Base-by-base conservation (phyloP, 2,329 filamentous ascomycete genomes). In the Sporothrix inflata region DNA sequence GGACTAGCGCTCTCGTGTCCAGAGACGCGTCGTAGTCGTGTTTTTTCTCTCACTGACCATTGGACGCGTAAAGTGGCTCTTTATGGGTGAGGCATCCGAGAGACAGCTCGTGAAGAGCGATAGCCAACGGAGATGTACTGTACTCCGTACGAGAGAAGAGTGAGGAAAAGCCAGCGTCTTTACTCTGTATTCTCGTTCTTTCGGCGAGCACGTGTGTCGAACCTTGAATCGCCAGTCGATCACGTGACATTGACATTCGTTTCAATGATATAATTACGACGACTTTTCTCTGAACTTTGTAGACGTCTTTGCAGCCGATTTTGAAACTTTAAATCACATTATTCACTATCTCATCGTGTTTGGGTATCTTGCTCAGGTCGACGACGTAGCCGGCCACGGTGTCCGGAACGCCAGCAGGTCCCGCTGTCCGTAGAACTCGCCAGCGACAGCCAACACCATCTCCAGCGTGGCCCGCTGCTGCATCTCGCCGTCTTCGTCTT, bases 371-470 rank as follows among this genome's bases (percentile, higher is more conserved):
- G 42, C 21, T 45, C 49, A 42, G 12, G 11, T 30, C 19, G 51
- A 5, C 67, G 27, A 63, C 7, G 27, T 19, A 4, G 45, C 65
- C 16, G 74, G 74, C 74, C 74, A 90, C 4, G 87, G 87, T 74
- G 91, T 88, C 72, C 94, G 88, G 74, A 91, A 92, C 77, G 92
- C 89, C 66, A 98, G 86, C 74, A 98, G 82, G 80, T 98, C 95
- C 75, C 91, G 87, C 82, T 98, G 95, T 1, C 95, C 94, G 81
- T 94, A 98, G 75, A 92, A 89, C 81, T 97, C 94, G 77, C 94
- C 94, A 65, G 92, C 91, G 47, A 98, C 87, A 0, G 93, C 96
- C 76, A 98, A 84, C 70, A 98, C 93, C 93, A 97, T 97, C 81
- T 97, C 94, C 45, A 98, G 85, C 53, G 94, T 94, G n/a, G 90